Percentiles rank a stretch among this genome's conserved stretches.
phyloP scores from a whole-genome alignment of 139 green algal genomes.

The Chlamydomonas applanata region DNA sequence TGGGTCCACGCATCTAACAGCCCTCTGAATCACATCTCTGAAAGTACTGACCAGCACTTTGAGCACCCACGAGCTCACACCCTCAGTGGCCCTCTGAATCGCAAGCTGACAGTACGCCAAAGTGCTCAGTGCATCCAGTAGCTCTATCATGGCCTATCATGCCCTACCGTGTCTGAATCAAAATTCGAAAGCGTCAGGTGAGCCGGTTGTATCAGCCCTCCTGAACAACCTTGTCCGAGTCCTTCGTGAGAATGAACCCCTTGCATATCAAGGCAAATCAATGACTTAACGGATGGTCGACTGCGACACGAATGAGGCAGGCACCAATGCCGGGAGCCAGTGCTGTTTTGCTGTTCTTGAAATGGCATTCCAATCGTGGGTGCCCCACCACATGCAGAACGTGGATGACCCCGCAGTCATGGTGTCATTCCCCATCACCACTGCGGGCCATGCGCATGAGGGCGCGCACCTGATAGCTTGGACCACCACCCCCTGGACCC shows the following conservation, averaged over 20 bases:
- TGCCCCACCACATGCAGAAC: conserved; percentile 12
- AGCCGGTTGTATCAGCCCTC: too few relatives aligned
- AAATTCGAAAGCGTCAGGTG: too few relatives aligned
- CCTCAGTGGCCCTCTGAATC: too few relatives aligned
- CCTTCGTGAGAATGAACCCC: neutral
- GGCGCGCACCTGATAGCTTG: conserved; percentile 87
- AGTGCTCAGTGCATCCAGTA: too few relatives aligned
- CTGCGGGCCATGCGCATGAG: conserved; percentile 53
- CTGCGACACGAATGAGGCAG: too few relatives aligned
- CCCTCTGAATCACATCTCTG: too few relatives aligned
- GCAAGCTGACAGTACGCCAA: too few relatives aligned
- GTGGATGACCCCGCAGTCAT: conserved; percentile 64
- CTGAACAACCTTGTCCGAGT: neutral
- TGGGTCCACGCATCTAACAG: too few relatives aligned
- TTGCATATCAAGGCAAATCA: neutral
- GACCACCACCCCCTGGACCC: conserved; percentile 99
- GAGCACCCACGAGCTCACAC: too few relatives aligned
- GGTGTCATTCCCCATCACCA: conserved; percentile 77
- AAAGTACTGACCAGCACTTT: too few relatives aligned
- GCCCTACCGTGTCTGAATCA: too few relatives aligned
- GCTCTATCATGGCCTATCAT: too few relatives aligned
- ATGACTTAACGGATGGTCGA: neutral
- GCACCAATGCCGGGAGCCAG: neutral
- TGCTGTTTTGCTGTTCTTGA: neutral
- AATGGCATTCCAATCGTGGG: neutral